Evolutionary conservation across 805 yeast species (phyloP).

Genomic region (Zygoascus flipseniorum): DNA sequence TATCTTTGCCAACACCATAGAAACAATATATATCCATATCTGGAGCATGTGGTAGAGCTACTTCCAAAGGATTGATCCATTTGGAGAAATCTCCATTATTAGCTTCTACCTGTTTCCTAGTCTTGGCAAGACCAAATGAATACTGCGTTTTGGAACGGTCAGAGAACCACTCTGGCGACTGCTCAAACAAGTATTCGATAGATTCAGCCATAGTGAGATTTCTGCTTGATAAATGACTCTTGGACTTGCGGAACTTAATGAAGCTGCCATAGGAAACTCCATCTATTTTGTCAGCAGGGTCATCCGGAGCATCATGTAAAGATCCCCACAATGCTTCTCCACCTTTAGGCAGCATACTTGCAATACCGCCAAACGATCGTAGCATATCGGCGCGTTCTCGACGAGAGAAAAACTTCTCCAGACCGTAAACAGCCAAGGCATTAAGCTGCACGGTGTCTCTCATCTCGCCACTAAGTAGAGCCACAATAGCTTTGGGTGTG

Average conservation of each 20-base stretch:
- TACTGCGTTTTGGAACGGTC: slow-evolving; percentile 60
- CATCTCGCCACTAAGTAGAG: slow-evolving; percentile 95
- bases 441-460: slow-evolving; percentile 93
- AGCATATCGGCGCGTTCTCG: slow-evolving; percentile 81
- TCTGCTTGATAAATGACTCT: slow-evolving; percentile 35
- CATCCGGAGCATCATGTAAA: slow-evolving; percentile 61
- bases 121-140: slow-evolving; percentile 66
- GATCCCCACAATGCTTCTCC: slow-evolving; percentile 88
- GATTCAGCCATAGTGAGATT: slow-evolving; percentile 62
- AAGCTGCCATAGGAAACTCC: slow-evolving; percentile 60
- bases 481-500: slow-evolving; percentile 90
- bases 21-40: slow-evolving; percentile 81
- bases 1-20: slow-evolving; percentile 95
- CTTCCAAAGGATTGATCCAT: slow-evolving; percentile 96
- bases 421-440: slow-evolving; percentile 84
- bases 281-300: slow-evolving; percentile 25
- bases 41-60: slow-evolving; percentile 86
- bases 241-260: slow-evolving; percentile 48
- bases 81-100: slow-evolving; percentile 68
- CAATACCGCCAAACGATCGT: slow-evolving; percentile 85
- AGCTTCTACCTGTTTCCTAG: slow-evolving; percentile 45
- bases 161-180: slow-evolving; percentile 70
- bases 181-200: slow-evolving; percentile 53
- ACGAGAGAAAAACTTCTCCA: slow-evolving; percentile 88
- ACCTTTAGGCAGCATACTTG: slow-evolving; percentile 95